Conservation (phyloP, 2,329 filamentous ascomycete species). For the Shiraia sp. region DNA sequence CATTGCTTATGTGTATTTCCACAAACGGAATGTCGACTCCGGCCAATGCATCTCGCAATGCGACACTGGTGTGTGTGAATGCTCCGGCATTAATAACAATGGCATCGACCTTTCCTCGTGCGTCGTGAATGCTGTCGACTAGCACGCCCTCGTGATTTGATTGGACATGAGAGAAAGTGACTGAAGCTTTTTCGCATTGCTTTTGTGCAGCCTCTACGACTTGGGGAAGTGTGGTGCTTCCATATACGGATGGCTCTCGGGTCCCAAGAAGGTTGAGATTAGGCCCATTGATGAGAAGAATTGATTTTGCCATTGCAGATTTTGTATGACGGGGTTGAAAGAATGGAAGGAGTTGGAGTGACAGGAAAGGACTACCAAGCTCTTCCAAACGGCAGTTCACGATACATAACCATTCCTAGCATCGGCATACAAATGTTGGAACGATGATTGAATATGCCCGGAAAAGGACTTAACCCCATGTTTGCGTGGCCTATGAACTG, state of each 20-base stretch:
- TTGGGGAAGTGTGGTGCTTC: constrained; percentile 67
- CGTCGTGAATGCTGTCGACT: constrained; percentile 72
- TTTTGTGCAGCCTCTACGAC: constrained; percentile 56
- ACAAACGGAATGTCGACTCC: constrained; percentile 74
- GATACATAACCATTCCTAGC: not conserved
- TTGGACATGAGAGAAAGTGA: constrained; percentile 65
- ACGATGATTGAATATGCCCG: not conserved
- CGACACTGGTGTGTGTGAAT: constrained; percentile 76
- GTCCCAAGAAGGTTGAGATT: constrained; percentile 81
- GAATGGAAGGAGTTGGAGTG: not conserved
- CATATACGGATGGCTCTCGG: constrained; percentile 75
- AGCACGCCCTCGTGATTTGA: constrained; percentile 79
- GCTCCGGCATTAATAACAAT: constrained; percentile 78
- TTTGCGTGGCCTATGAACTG: not conserved
- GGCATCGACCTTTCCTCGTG: constrained; percentile 62
- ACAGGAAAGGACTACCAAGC: no score
- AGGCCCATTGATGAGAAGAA: constrained; percentile 79
- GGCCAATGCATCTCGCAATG: constrained; percentile 72
- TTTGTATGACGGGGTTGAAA: not conserved
- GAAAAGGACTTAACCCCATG: constrained; percentile 9
- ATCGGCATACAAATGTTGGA: not conserved
- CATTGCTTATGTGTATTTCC: constrained; percentile 77
- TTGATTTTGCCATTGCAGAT: constrained; percentile 45
- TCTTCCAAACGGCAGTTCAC: not conserved
- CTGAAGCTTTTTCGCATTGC: constrained; percentile 56